Conservation (phyloP, 257 asterid genomes). For the Solanum piurae region DNA sequence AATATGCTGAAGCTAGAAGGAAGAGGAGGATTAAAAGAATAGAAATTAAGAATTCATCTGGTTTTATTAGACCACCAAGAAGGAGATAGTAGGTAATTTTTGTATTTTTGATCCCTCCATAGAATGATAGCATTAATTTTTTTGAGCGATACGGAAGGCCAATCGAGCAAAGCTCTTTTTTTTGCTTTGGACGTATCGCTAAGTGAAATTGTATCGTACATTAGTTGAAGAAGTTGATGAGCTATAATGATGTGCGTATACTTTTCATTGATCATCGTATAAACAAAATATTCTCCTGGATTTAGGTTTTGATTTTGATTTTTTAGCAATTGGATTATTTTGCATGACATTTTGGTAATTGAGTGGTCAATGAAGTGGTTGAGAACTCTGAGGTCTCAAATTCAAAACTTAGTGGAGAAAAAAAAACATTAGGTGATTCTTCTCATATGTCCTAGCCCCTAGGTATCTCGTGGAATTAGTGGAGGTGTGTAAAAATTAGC, state of each 20-base stretch:
- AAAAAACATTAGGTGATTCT: too few species aligned
- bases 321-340: neutral
- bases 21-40: slow-evolving; percentile 33
- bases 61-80: neutral
- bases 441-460: too few species aligned
- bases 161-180: neutral
- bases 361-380: too few species aligned
- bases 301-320: neutral
- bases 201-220: neutral
- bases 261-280: neutral
- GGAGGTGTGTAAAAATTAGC: neutral
- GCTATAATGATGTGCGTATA: neutral
- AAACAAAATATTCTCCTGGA: neutral
- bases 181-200: neutral
- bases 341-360: neutral
- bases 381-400: too few species aligned
- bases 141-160: neutral
- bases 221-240: neutral
- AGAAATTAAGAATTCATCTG: slow-evolving; percentile 15
- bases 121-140: neutral
- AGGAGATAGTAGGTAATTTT: neutral
- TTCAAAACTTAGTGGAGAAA: too few species aligned
- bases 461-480: too few species aligned
- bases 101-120: neutral
- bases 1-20: slow-evolving; percentile 54